Base-by-base conservation (phyloP, 148 eudicot genomes). In the Nyssa sinensis region DNA sequence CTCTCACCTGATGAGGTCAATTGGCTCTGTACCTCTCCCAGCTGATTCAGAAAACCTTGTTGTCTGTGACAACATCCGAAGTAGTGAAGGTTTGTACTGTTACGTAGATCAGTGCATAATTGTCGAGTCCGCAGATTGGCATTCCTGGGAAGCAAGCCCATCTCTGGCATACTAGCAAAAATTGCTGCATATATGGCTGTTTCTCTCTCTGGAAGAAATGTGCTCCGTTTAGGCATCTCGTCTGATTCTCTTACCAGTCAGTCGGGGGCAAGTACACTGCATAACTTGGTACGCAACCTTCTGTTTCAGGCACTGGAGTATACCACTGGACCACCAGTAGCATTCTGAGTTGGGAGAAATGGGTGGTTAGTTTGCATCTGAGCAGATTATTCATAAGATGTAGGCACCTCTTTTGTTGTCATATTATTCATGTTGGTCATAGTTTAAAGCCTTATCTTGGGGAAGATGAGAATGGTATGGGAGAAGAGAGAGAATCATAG, bases 21-120 rank as follows among this genome's bases (percentile, higher is more conserved):
- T 79, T 91, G 97, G 97, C 92, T 96, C 11, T 96, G 99, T 84
- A 89, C 97, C 34, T 86, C 94, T 63, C 87, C n/a, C 99, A n/a
- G 49, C 89, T 59, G 98, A 93, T 82, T 86, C 98, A 39, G 97
- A 96, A 71, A 93, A 96, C 77, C 92, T 96, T 71, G 80, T 96
- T 60, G 83, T 96, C 19, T 96, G 99, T 69, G 99, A 96, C 74
- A n/a, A 91, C 98, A 29, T 93, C 99, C 66, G 88, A 89, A 86
- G 87, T 93, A 53, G 98, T 95, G 61, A 96, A 96, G 81, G 95
- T 93, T 78, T 96, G 87, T 69, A 91, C 86, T 3, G 69, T 96
- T 75, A 83, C 84, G 31, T 94, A 69, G 82, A 57, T 70, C 30
- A 44, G 16, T 35, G 8, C 21, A 10, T 11, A 17, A 31, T 24